Evolutionary conservation across 805 yeast species (phyloP).

Genomic region (Wickerhamiella cacticola): DNA sequence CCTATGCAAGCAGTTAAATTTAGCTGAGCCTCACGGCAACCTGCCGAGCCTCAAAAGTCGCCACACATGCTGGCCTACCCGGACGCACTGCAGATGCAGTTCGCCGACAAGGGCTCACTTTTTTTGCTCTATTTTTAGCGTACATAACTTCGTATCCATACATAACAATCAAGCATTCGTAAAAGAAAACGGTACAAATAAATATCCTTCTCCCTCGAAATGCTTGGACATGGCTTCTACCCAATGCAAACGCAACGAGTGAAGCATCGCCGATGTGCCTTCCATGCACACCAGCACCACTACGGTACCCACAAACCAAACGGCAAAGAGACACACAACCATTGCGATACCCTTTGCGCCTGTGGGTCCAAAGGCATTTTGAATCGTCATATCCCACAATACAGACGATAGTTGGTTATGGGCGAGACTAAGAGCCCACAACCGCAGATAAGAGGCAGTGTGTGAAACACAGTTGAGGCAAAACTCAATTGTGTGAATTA

Average conservation of each 20-base stretch:
- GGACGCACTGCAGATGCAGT: too few relatives aligned
- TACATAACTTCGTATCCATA: not conserved
- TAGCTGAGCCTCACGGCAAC: too few relatives aligned
- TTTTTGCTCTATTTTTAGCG: too few relatives aligned
- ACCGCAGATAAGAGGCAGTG: slow-evolving; percentile 88
- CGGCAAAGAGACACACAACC: slow-evolving; percentile 69
- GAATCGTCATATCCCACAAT: slow-evolving; percentile 90
- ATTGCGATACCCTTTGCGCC: slow-evolving; percentile 56
- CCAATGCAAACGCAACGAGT: slow-evolving; percentile 95
- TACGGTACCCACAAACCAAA: slow-evolving; percentile 92
- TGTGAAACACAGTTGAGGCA: slow-evolving; percentile 95
- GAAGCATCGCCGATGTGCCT: slow-evolving; percentile 98
- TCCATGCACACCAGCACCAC: slow-evolving; percentile 93
- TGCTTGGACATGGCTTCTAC: slow-evolving; percentile 98
- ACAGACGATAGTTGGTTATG: slow-evolving; percentile 92
- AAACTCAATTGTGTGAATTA: slow-evolving; percentile 93
- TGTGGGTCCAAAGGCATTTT: slow-evolving; percentile 58
- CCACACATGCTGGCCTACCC: too few relatives aligned
- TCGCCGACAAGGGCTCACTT: not conserved
- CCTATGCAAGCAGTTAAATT: too few relatives aligned
- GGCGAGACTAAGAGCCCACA: slow-evolving; percentile 95
- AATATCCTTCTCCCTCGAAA: slow-evolving; percentile 92
- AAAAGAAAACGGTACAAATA: slow-evolving; percentile 76
- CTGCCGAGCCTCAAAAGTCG: too few relatives aligned
- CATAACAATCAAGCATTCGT: not conserved